These are phyloP conservation scores for Amphibolis antarctica DNA, from an alignment of 106 monocot species.

Conservation along the genomic window DNA sequence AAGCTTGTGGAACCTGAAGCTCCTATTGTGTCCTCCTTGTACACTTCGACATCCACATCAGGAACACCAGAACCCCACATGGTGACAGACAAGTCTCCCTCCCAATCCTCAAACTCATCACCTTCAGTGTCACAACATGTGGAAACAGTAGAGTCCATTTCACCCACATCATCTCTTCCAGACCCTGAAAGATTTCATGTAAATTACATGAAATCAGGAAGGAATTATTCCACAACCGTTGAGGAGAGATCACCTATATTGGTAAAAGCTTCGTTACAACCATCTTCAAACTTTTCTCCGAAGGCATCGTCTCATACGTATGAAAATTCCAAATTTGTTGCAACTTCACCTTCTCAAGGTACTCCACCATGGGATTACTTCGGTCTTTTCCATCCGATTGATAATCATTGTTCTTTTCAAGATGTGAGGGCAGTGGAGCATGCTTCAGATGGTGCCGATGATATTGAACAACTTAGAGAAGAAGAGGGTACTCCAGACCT, in stretches of 20 bases:
- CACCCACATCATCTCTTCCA: constrained; percentile 44
- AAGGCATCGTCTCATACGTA: constrained; percentile 17
- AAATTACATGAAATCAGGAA: constrained; percentile 62
- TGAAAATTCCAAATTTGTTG: constrained; percentile 29
- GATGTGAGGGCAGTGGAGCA: constrained; percentile 27
- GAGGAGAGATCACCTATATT: constrained; percentile 44
- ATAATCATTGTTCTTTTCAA: constrained; percentile 52
- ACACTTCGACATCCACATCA: constrained; percentile 51
- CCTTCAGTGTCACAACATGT: constrained; percentile 43
- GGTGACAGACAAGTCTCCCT: constrained; percentile 37
- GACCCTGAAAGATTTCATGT: constrained; percentile 42
- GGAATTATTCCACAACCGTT: constrained; percentile 32
- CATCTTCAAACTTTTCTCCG: constrained; percentile 13
- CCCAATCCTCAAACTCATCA: constrained; percentile 50
- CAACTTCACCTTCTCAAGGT: constrained; percentile 21
- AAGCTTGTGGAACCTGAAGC: constrained; percentile 57
- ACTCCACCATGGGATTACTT: constrained; percentile 87
- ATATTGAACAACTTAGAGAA: constrained; percentile 39
- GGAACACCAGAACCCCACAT: constrained; percentile 37
- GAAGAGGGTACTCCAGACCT: constrained; percentile 80
- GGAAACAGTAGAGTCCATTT: constrained; percentile 33
- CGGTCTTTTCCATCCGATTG: constrained; percentile 51
- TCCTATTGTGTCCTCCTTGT: constrained; percentile 44
- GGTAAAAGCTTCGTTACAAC: constrained; percentile 29
- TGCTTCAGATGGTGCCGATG: constrained; percentile 32